phyloP scores from a whole-genome alignment of 2,329 filamentous ascomycete species.

The Pseudogymnoascus sp. region DNA sequence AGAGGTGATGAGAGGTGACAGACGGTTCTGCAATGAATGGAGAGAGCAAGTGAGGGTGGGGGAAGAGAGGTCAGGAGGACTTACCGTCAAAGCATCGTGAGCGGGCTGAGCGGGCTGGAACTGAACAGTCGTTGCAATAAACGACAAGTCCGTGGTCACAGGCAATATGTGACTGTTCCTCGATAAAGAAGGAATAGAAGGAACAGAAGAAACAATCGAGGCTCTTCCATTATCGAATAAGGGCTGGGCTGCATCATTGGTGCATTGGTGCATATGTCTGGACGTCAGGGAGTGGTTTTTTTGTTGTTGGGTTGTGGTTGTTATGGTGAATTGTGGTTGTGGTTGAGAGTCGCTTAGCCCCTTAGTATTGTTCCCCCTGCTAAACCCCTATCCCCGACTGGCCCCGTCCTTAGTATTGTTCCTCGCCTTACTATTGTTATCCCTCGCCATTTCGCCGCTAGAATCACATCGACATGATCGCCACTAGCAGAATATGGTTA shows the following conservation, averaged over 20 bases:
- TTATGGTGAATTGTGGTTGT: neutral
- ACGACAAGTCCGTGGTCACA: neutral
- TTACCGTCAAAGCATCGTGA: neutral
- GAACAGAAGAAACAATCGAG: neutral
- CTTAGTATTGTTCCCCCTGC: conserved; percentile 6
- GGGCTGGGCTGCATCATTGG: neutral
- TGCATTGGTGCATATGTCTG: neutral
- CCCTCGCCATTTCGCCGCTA: neutral
- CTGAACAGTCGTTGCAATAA: conserved; percentile 1
- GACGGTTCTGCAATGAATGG: neutral
- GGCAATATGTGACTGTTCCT: neutral
- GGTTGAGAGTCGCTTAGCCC: conserved; percentile 7
- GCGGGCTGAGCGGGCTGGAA: neutral
- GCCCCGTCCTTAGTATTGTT: neutral
- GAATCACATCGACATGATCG: neutral
- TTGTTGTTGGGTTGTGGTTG: neutral
- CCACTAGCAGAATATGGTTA: neutral
- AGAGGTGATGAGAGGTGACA: neutral
- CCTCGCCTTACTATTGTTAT: neutral
- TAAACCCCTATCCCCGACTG: neutral
- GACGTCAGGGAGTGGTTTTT: neutral
- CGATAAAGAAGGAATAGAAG: conserved; percentile 4
- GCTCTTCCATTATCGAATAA: neutral
- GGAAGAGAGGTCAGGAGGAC: neutral
- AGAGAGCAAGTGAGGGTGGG: neutral